These are phyloP conservation scores for Scolecobasidium constrictum DNA, from an alignment of 2,329 filamentous ascomycete species.

Conservation along the genomic window DNA sequence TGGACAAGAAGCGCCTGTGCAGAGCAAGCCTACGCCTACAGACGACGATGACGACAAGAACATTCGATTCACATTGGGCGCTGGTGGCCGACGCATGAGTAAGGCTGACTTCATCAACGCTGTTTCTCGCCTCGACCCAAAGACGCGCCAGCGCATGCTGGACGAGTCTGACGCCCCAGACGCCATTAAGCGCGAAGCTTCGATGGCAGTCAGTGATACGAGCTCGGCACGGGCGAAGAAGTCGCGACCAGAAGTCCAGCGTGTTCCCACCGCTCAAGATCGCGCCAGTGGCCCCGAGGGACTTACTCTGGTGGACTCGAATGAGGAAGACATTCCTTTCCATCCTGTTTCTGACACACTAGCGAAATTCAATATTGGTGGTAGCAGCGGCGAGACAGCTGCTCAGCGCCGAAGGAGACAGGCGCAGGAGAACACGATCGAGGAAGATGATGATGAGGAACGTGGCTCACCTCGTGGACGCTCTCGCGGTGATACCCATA, in stretches of 20 bases:
- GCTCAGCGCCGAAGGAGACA: conserved; percentile 13
- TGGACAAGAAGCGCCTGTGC: conserved; percentile 8
- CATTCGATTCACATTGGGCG: conserved; percentile 66
- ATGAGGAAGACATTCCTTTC: conserved; percentile 36
- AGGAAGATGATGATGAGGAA: conserved; percentile 1
- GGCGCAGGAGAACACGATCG: not conserved
- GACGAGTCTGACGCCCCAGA: conserved; percentile 37
- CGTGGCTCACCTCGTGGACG: not conserved
- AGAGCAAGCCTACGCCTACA: conserved; percentile 22
- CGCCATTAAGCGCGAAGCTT: conserved; percentile 36
- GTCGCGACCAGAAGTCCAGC: conserved; percentile 15
- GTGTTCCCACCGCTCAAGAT: conserved; percentile 16
- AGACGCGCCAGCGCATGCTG: conserved; percentile 43
- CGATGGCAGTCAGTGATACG: conserved; percentile 21
- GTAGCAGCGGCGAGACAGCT: conserved; percentile 23
- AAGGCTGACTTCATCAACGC: conserved; percentile 71
- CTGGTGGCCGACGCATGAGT: conserved; percentile 63
- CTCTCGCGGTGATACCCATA: not conserved
- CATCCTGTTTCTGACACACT: conserved; percentile 31
- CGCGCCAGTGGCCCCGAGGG: conserved; percentile 24
- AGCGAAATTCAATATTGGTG: conserved; percentile 15
- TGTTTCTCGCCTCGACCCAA: conserved; percentile 60
- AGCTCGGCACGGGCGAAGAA: conserved; percentile 21
- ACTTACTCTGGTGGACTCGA: conserved; percentile 33
- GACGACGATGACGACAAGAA: conserved; percentile 57